These are phyloP conservation scores for Narthecium ossifragum DNA, from an alignment of 106 monocot species.

Conservation along the genomic window DNA sequence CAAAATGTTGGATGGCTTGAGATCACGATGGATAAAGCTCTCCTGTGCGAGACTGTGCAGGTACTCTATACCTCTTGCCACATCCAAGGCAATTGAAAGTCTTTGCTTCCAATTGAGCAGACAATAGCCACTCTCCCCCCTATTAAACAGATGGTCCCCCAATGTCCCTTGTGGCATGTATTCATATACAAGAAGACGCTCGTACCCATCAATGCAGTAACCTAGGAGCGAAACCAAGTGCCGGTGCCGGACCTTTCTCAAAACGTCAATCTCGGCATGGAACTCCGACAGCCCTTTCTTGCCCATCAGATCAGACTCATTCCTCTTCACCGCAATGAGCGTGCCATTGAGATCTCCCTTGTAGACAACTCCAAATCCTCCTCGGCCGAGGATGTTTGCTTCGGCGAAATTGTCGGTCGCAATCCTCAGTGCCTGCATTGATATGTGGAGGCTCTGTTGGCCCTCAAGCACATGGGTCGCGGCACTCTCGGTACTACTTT, in stretches of 20 bases:
- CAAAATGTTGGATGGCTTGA: slow-evolving; percentile 93
- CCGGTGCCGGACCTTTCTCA: slow-evolving; percentile 75
- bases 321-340: slow-evolving; percentile 74
- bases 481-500: slow-evolving; percentile 28
- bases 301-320: slow-evolving; percentile 40
- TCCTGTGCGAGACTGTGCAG: slow-evolving; percentile 84
- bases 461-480: slow-evolving; percentile 27
- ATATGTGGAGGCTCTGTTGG: slow-evolving; percentile 43
- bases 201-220: slow-evolving; percentile 59
- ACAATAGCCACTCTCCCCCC: slow-evolving; percentile 20
- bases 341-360: slow-evolving; percentile 69
- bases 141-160: slow-evolving; percentile 65
- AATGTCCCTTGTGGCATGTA: slow-evolving; percentile 84
- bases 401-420: slow-evolving; percentile 73
- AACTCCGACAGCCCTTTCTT: slow-evolving; percentile 79
- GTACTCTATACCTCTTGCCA: slow-evolving; percentile 89
- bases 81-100: slow-evolving; percentile 74
- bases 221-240: slow-evolving; percentile 81
- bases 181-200: slow-evolving; percentile 87
- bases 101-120: slow-evolving; percentile 87
- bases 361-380: slow-evolving; percentile 90
- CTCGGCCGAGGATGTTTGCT: slow-evolving; percentile 54
- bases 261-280: slow-evolving; percentile 76
- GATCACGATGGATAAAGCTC: slow-evolving; percentile 92
- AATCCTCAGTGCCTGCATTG: slow-evolving; percentile 45